phyloP scores from a whole-genome alignment of 441 rosid species.

The Arabidopsis lyrata region DNA sequence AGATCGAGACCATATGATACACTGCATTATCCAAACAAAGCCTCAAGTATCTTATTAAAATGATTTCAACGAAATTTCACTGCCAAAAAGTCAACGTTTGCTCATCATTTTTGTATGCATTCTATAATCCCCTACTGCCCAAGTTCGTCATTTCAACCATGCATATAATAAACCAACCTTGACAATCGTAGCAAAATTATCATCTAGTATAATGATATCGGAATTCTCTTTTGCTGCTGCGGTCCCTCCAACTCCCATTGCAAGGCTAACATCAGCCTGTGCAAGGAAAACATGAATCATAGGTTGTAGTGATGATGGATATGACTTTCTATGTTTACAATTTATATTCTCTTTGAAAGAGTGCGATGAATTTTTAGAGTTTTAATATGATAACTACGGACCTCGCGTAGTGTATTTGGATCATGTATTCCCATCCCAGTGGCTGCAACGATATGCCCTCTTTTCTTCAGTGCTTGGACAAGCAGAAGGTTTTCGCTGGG shows the following conservation, averaged over 20 bases:
- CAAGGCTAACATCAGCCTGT: constrained; percentile 91
- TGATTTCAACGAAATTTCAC: background rate
- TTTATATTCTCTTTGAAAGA: background rate
- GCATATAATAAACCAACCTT: constrained; percentile 58
- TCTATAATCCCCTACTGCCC: background rate
- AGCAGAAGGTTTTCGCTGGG: constrained; percentile 80
- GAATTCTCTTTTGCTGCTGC: constrained; percentile 90
- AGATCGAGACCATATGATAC: constrained; percentile 84
- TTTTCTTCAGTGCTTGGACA: constrained; percentile 70
- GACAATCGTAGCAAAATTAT: constrained; percentile 71
- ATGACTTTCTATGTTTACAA: constrained; percentile 9
- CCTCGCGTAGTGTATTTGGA: constrained; percentile 78
- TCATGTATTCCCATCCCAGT: constrained; percentile 95
- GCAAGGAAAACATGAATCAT: constrained; percentile 37
- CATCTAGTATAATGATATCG: constrained; percentile 82
- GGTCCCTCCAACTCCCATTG: constrained; percentile 90
- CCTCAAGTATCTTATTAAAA: background rate
- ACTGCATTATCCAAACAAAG: constrained; percentile 51
- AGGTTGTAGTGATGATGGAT: constrained; percentile 31
- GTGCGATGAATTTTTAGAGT: background rate
- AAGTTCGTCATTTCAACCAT: constrained; percentile 3
- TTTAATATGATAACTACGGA: constrained; percentile 36
- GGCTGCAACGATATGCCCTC: constrained; percentile 83
- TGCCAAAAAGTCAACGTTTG: constrained; percentile 20
- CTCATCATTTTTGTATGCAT: background rate